phyloP scores from a whole-genome alignment of 2,329 filamentous ascomycete species.

The Talaromyces sp. region DNA sequence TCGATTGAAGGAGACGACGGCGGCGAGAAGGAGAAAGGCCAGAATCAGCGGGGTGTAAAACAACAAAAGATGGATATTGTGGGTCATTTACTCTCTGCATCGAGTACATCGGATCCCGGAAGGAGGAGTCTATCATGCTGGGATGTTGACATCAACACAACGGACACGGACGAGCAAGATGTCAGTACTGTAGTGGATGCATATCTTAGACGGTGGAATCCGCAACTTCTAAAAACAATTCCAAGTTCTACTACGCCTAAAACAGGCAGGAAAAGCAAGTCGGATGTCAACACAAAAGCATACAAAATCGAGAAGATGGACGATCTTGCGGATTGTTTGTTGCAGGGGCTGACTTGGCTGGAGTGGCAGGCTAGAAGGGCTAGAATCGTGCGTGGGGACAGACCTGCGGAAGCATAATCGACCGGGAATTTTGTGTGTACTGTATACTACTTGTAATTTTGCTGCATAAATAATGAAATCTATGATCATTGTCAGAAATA shows the following conservation, averaged over 20 bases:
- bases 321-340: constrained; percentile 73
- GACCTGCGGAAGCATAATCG: neutral
- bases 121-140: neutral
- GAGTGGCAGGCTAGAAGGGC: constrained; percentile 60
- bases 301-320: constrained; percentile 62
- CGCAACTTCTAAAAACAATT: neutral
- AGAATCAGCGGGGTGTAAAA: constrained; percentile 30
- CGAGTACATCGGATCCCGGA: neutral
- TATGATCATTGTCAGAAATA: constrained; percentile 2
- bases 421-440: neutral
- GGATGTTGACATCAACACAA: neutral
- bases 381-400: neutral
- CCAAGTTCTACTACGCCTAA: neutral
- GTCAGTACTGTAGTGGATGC: constrained; percentile 1
- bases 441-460: neutral
- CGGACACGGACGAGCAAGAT: neutral
- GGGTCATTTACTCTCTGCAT: constrained; percentile 22
- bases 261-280: neutral
- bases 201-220: constrained; percentile 12
- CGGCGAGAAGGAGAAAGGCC: constrained; percentile 20
- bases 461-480: neutral
- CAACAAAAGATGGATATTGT: constrained; percentile 63
- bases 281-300: neutral
- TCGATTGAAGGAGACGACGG: constrained; percentile 1
- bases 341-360: constrained; percentile 75